Conservation (phyloP, 768 basidiomycete species). For the Mycena amicta region DNA sequence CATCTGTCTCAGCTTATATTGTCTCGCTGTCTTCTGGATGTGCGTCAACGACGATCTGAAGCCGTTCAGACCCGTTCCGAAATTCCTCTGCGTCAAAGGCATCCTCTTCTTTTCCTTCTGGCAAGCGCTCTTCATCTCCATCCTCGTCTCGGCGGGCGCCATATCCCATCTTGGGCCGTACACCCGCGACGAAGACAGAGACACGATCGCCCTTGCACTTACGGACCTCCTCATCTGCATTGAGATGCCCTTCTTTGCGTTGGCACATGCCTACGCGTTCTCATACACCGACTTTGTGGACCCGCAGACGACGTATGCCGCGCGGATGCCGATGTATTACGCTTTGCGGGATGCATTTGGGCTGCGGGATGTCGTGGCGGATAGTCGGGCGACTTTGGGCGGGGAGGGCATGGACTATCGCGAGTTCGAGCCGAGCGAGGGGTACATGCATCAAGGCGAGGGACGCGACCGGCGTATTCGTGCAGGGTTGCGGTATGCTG, state of each 20-base stretch:
- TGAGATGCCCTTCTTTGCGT: conserved; percentile 97
- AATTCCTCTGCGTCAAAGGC: conserved; percentile 98
- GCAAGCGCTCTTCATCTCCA: conserved; percentile 87
- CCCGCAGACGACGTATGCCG: conserved; percentile 60
- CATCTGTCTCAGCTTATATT: conserved; percentile 82
- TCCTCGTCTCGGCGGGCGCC: conserved; percentile 80
- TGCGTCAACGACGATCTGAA: conserved; percentile 87
- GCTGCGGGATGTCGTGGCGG: conserved; percentile 82
- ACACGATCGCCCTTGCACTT: conserved; percentile 76
- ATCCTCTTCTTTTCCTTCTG: conserved; percentile 99
- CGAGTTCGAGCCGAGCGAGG: conserved; percentile 95
- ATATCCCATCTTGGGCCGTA: conserved; percentile 86
- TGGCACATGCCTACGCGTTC: conserved; percentile 95
- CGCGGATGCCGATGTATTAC: conserved; percentile 86
- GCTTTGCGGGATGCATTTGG: conserved; percentile 91
- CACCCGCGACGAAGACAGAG: conserved; percentile 72
- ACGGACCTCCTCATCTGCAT: conserved; percentile 91
- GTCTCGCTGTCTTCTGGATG: conserved; percentile 96
- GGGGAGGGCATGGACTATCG: conserved; percentile 95
- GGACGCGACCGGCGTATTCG: conserved; percentile 86
- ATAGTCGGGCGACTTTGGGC: conserved; percentile 76
- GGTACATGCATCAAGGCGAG: conserved; percentile 85
- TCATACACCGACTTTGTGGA: conserved; percentile 86
- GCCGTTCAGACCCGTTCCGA: conserved; percentile 92
- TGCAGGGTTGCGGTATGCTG: conserved; percentile 88